Evolutionary conservation across 352 stramenopile species (phyloP).

Genomic region (Elongisporangium prolatum): DNA sequence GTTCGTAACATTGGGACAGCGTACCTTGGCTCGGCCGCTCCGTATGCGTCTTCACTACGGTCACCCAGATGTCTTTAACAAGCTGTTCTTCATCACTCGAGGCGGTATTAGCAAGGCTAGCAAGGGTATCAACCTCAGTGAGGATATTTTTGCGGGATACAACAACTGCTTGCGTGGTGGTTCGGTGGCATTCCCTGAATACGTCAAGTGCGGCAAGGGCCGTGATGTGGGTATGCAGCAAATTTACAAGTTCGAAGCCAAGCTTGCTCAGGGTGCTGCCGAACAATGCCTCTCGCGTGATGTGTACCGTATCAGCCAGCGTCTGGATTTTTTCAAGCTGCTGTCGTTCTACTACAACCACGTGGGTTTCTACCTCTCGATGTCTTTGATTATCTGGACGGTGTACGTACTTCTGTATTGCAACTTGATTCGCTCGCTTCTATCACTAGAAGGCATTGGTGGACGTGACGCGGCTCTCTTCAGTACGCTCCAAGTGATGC

Average conservation of each 20-base stretch:
- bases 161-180: constrained; percentile 97
- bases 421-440: constrained; percentile 92
- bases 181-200: constrained; percentile 97
- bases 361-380: constrained; percentile 98
- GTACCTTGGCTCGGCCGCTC: constrained; percentile 94
- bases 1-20: constrained; percentile 98
- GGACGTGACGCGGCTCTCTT: constrained; percentile 91
- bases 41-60: constrained; percentile 98
- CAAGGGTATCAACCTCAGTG: constrained; percentile 98
- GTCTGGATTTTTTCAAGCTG: constrained; percentile 98
- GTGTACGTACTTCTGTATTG: constrained; percentile 97
- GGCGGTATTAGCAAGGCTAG: constrained; percentile 98
- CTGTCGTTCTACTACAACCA: constrained; percentile 99
- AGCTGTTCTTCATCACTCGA: constrained; percentile 98
- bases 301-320: constrained; percentile 96
- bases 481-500: constrained; percentile 94
- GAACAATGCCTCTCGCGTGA: constrained; percentile 98
- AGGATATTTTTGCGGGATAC: constrained; percentile 99
- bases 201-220: constrained; percentile 98
- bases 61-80: constrained; percentile 99
- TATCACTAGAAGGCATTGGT: constrained; percentile 90
- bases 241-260: constrained; percentile 99
- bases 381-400: constrained; percentile 97
- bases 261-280: constrained; percentile 95
- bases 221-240: constrained; percentile 99